A percentile compares a stretch with the other conserved stretches of the same genome.
Conservation (phyloP, 1,139 yeast genomes). For the Keqinozyma sinolaborantium region DNA sequence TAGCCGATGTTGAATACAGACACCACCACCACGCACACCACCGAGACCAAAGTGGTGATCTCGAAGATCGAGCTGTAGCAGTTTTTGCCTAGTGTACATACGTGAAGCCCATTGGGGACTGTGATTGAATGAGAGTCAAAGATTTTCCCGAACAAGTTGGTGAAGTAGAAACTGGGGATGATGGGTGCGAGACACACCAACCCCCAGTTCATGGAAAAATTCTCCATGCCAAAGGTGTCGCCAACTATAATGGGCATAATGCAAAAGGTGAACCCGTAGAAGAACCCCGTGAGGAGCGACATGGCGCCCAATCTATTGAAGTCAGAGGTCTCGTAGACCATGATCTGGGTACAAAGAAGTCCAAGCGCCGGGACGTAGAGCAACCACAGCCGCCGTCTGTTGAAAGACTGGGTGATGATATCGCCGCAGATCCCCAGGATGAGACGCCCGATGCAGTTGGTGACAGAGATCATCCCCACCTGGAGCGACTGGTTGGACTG, state of each 20-base stretch:
- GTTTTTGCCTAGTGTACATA: constrained; percentile 35
- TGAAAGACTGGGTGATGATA: constrained; percentile 38
- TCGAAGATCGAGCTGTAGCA: constrained; percentile 44
- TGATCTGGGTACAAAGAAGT: constrained; percentile 36
- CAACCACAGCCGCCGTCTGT: constrained; percentile 42
- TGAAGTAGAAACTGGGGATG: constrained; percentile 47
- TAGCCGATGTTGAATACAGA: constrained; percentile 23
- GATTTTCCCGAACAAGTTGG: constrained; percentile 47
- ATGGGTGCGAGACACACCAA: constrained; percentile 52
- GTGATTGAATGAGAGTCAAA: constrained; percentile 42
- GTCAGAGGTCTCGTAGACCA: constrained; percentile 28
- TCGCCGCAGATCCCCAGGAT: constrained; percentile 53
- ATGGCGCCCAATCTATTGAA: constrained; percentile 30
- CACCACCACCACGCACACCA: constrained; percentile 19
- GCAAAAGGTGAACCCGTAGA: constrained; percentile 58
- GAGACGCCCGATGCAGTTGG: constrained; percentile 53
- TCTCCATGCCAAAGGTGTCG: constrained; percentile 53
- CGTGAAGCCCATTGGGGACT: constrained; percentile 13
- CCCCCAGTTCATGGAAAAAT: constrained; percentile 59
- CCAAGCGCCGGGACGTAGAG: constrained; percentile 45
- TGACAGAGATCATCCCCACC: constrained; percentile 51
- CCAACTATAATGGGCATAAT: constrained; percentile 57
- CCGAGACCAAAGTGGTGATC: constrained; percentile 28
- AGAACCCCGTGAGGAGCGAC: constrained; percentile 48
- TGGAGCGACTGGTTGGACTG: constrained; percentile 54